Conservation (phyloP, 73 alveolate genomes). For the Paramecium primaurelia region DNA sequence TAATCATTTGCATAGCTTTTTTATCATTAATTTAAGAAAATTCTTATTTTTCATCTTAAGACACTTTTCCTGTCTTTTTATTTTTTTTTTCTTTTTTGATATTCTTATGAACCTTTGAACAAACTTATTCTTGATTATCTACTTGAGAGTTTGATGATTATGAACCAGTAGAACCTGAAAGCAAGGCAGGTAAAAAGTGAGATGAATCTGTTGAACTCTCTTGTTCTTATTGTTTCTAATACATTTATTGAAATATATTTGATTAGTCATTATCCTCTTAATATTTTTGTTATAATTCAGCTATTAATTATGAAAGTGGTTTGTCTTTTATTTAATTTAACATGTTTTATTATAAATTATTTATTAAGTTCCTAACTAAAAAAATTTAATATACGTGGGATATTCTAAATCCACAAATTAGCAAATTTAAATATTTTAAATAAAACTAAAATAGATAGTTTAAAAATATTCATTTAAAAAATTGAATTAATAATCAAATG, state of each 20-base stretch:
- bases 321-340: neutral
- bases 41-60: neutral
- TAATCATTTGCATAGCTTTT: slow-evolving; percentile 13
- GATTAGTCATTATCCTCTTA: slow-evolving; percentile 2
- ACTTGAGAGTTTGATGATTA: neutral
- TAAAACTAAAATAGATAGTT: neutral
- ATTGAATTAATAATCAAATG: neutral
- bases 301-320: neutral
- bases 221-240: neutral
- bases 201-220: neutral
- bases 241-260: neutral
- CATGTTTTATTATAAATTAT: neutral
- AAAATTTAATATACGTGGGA: neutral
- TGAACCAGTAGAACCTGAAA: neutral
- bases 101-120: neutral
- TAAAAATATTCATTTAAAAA: neutral
- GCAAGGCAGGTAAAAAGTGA: neutral
- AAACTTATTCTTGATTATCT: neutral
- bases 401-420: neutral
- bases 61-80: neutral
- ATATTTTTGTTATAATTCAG: neutral
- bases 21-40: neutral
- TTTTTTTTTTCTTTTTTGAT: neutral
- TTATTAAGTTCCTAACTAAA: neutral
- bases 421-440: neutral